Evolutionary conservation across 2,329 filamentous ascomycete species (phyloP), one percentile per base, ranked within the genome.

Genomic region (Colletotrichum sp.): DNA sequence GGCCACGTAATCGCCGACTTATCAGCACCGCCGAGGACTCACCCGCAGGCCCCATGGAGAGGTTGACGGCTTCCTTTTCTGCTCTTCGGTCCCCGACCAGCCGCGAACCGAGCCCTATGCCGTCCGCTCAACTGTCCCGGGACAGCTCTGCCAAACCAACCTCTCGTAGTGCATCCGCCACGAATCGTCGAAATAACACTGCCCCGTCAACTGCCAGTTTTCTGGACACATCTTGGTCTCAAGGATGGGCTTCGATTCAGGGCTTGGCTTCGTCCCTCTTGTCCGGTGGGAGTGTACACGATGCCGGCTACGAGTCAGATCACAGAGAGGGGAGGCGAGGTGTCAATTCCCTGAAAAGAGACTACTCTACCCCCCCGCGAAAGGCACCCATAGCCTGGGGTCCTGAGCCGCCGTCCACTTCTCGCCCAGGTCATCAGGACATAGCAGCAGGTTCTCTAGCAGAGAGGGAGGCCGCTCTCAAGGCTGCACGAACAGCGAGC

Each of bases 211-310:
- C 59, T 66, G 86, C 59, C 78, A 80, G 24, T 83, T 84, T 91
- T 63, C 82, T 91, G 12, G 89, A 88, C 70, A 87, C 89, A 61
- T 87, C 89, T 3, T 90, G 89, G 86, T 83, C 87, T 3, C 87
- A 90, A 36, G 88, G 86, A 79, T 92, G 90, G 90, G 85, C 87
- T 4, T 90, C 90, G 7, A 87, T 92, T 4, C 88, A 90, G 74
- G 89, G 88, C 48, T 85, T 92, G 68, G 89, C 90, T 7, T 85
- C 88, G 4, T 88, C 88, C 6, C 77, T 88, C 12, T 78, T 89
- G 14, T 79, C 80, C 8, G 80, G 82, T 66, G 83, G 77, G 48
- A 84, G 82, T 71, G 84, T 85, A 36, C 77, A 76, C 39, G 74
- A 76, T 63, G 63, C 74, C 16, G 74, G 74, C 52, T 76, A 75